Evolutionary conservation across 176 grass and related monocot genomes (phyloP).

Genomic region (Ampelocalamus luodianensis): DNA sequence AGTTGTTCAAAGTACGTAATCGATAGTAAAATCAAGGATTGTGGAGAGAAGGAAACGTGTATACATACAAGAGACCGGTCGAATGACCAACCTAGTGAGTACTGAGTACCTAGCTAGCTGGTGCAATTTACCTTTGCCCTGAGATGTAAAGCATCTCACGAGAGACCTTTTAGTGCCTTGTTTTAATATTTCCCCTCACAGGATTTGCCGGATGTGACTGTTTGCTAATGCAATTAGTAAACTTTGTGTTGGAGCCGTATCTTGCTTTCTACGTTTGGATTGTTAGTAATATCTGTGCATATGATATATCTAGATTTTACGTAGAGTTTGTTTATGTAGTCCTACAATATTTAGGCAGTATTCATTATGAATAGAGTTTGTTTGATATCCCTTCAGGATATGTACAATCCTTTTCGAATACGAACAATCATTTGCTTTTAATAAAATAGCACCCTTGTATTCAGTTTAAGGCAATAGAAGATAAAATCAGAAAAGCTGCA

Average conservation of each 20-base stretch:
- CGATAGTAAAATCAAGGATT: neutral
- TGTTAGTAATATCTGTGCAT: neutral
- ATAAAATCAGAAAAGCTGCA: too few species aligned
- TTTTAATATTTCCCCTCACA: slow-evolving; percentile 20
- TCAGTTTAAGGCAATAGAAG: too few species aligned
- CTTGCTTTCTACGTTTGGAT: slow-evolving; percentile 56
- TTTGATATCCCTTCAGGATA: too few species aligned
- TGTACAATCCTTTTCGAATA: too few species aligned
- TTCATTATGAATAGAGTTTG: too few species aligned
- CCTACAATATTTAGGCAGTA: too few species aligned
- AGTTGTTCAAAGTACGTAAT: slow-evolving; percentile 19
- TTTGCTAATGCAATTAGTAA: neutral
- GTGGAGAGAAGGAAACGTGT: slow-evolving; percentile 38
- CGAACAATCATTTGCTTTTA: too few species aligned
- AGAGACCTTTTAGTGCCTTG: slow-evolving; percentile 4
- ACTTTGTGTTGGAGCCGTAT: slow-evolving; percentile 36
- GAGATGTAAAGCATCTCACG: slow-evolving; percentile 33
- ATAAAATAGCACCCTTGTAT: too few species aligned
- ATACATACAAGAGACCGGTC: neutral
- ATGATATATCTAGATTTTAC: too few species aligned
- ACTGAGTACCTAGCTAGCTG: neutral
- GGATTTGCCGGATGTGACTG: slow-evolving; percentile 36
- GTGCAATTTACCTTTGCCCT: slow-evolving; percentile 31
- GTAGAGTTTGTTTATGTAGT: too few species aligned
- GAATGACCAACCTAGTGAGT: slow-evolving; percentile 13